phyloP scores from a whole-genome alignment of 495 filamentous ascomycete genomes.

The Collariella sp. region DNA sequence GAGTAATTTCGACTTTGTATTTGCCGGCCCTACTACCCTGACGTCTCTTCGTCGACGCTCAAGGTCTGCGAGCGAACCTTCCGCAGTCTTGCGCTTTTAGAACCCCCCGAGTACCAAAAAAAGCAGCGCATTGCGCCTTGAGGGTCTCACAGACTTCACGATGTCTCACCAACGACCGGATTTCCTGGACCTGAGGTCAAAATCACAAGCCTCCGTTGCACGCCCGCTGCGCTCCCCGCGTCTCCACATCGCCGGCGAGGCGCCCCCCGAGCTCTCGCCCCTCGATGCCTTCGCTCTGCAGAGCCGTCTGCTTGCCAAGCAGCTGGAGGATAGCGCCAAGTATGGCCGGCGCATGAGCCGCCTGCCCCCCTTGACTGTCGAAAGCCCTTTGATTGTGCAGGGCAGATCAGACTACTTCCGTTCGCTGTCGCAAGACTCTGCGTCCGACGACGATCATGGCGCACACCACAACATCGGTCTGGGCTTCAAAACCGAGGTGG shows the following conservation, averaged over 20 bases:
- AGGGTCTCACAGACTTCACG: conserved; percentile 4
- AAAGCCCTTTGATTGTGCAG: conserved; percentile 57
- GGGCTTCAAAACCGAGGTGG: conserved; percentile 48
- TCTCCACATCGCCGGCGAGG: conserved; percentile 73
- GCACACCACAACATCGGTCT: conserved; percentile 30
- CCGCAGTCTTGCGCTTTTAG: background rate
- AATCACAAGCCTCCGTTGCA: conserved; percentile 51
- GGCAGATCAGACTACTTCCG: conserved; percentile 66
- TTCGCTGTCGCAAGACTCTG: conserved; percentile 43
- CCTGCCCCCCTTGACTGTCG: conserved; percentile 72
- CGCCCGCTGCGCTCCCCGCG: conserved; percentile 57
- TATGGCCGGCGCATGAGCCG: conserved; percentile 71
- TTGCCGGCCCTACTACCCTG: conserved; percentile 8
- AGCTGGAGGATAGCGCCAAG: conserved; percentile 67
- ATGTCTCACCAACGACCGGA: conserved; percentile 50
- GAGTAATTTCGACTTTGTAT: conserved; percentile 1
- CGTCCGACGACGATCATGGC: conserved; percentile 32
- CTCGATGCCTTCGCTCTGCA: conserved; percentile 90
- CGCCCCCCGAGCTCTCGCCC: conserved; percentile 85
- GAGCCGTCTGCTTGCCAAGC: conserved; percentile 74
- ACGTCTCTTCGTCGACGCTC: conserved; percentile 14
- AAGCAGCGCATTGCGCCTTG: no score
- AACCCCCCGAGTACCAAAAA: background rate
- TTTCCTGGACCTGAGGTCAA: conserved; percentile 54
- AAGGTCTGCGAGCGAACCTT: background rate